Base-by-base conservation (phyloP, 176 grass and related monocot species). In the Typha latifolia region DNA sequence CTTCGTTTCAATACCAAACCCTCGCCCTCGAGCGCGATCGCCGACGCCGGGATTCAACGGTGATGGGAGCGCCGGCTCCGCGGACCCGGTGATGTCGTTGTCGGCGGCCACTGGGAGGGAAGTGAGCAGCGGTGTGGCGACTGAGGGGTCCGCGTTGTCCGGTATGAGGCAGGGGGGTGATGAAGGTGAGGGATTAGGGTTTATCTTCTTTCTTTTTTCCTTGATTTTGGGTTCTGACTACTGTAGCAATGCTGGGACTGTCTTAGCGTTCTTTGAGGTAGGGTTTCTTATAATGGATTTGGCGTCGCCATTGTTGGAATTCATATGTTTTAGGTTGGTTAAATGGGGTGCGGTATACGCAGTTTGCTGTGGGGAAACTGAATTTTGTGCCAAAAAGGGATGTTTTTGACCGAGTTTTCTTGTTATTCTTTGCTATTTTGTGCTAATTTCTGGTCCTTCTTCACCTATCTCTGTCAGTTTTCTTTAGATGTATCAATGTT, bases 101-200 rank as follows among this genome's bases (percentile, higher is more conserved):
- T 15, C 51, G 15, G 51, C 18, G 14, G 53, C n/a, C 18, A 14
- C 53, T 7, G 53, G 37, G 37, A 43, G 37, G 37, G 37, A 43
- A 7, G 37, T 43, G 37, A 43, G 37, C 8, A 7, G 37, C 5
- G 37, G 37, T 43, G 8, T 0, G 37, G 49, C 55, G 9, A 72
- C 85, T 16, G 79, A 88, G 73, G 80, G 79, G 47, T 73, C 77
- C 18, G 79, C 82, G 62, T 77, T 70, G 14, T 82, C 81, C 51
- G 68, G 69, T 73, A 72, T 79, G 67, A 76, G 69, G 77, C 61
- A 72, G 72, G 81, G 73, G 50, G 50, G 75, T 56, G 80, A 90
- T 68, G 80, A 95, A 95, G 86, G 90, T 90, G 73, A 78, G 49
- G 47, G 22, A 13, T 62, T 77, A 77, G 74, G 74, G 64, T 77